Percentiles rank a stretch among this genome's conserved stretches.
Conservation (phyloP, 768 basidiomycete species). For the Cystobasidium ongulense region DNA sequence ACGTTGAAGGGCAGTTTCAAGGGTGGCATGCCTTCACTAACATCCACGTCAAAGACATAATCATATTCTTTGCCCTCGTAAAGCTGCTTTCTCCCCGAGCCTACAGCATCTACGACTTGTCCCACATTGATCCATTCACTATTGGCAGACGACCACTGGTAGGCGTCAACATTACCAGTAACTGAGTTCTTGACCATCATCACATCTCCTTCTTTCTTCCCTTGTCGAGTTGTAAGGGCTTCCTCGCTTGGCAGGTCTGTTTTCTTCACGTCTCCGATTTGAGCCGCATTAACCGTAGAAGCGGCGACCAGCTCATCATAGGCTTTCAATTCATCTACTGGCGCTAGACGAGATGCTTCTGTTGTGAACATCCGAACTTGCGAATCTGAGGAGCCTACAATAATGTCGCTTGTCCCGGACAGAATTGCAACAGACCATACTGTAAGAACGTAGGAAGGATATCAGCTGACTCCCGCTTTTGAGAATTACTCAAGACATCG, state of each 20-base stretch:
- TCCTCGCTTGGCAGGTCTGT: slow-evolving; percentile 80
- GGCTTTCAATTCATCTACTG: slow-evolving; percentile 24
- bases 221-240: slow-evolving; percentile 51
- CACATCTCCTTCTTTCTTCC: slow-evolving; percentile 87
- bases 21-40: slow-evolving; percentile 82
- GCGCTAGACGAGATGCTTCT: slow-evolving; percentile 61
- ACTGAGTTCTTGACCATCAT: slow-evolving; percentile 70
- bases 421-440: slow-evolving; percentile 86
- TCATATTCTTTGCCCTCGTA: slow-evolving; percentile 91
- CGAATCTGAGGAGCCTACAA: slow-evolving; percentile 82
- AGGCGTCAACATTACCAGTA: slow-evolving; percentile 71
- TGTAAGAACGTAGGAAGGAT: neutral
- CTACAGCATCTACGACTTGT: slow-evolving; percentile 89
- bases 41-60: slow-evolving; percentile 98
- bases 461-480: neutral
- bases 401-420: slow-evolving; percentile 76
- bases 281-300: slow-evolving; percentile 65
- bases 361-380: slow-evolving; percentile 74
- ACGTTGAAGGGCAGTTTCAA: slow-evolving; percentile 90
- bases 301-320: slow-evolving; percentile 69
- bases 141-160: slow-evolving; percentile 78
- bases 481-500: neutral
- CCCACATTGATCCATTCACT: slow-evolving; percentile 85
- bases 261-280: slow-evolving; percentile 88
- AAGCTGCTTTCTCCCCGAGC: slow-evolving; percentile 80